Percentiles rank a stretch among this genome's conserved stretches.
These are phyloP conservation scores for Neonectria sp. DNA, from an alignment of 2,329 filamentous ascomycete species.

Conservation along the genomic window DNA sequence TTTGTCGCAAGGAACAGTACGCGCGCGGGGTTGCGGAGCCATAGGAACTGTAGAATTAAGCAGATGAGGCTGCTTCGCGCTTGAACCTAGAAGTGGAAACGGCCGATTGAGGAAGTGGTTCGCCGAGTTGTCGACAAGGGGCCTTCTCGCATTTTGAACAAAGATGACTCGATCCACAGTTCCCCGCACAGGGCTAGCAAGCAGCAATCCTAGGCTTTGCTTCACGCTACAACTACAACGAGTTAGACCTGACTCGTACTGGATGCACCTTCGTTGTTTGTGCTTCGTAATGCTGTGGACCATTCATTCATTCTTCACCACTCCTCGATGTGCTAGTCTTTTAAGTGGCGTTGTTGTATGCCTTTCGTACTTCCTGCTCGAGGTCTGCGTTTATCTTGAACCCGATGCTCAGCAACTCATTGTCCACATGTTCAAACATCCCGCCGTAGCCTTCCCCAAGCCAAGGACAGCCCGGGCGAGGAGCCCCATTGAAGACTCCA, in stretches of 20 bases:
- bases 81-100: neutral
- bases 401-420: no score
- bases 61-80: neutral
- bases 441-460: no score
- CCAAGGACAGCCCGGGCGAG: no score
- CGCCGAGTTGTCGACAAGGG: conserved; percentile 27
- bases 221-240: neutral
- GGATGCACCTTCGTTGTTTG: no score
- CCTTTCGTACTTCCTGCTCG: no score
- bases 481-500: no score
- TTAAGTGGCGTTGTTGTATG: no score
- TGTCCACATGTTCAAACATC: no score
- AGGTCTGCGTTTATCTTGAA: no score
- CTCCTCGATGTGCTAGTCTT: no score
- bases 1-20: conserved; percentile 36
- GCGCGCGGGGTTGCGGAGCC: conserved; percentile 32
- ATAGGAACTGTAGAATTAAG: conserved; percentile 4
- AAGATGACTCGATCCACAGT: neutral
- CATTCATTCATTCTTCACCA: no score
- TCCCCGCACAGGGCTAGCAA: conserved; percentile 17
- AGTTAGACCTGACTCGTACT: neutral
- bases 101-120: conserved; percentile 28
- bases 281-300: no score
- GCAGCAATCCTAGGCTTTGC: conserved; percentile 3
- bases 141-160: conserved; percentile 11